Evolutionary conservation across 805 yeast genomes (phyloP), one percentile per base, ranked within the genome.

Genomic region (Zygosaccharomyces bailii): DNA sequence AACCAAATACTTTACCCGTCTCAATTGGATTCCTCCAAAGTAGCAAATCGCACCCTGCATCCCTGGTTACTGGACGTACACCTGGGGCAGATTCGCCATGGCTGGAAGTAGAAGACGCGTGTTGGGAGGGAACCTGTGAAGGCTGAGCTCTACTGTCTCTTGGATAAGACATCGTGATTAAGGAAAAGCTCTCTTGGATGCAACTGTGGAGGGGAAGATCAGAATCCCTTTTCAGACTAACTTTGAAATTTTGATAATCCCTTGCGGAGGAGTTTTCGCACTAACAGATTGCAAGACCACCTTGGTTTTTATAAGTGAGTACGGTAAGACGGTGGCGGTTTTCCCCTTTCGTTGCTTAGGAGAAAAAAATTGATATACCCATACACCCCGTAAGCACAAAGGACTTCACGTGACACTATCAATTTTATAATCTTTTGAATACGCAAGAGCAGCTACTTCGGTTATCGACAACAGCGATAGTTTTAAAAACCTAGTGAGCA

Each of bases 1-100:
- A 72, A 34, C 84, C 93, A 55, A 88, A 78, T 35, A 84, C 79
- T 60, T 82, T 80, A 50, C 84, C 96, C 41, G 96, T 82, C 61
- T 75, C 74, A 52, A 75, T 71, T 34, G 97, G 69, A 44, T 65
- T 64, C 43, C 54, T 63, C 69, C 69, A 65, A 46, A 56, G 48
- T 40, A 65, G 44, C 37, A 65, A 43, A 38, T 58, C 66, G 41
- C 36, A 34, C 20, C 42, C 25, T 21, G 40, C 34, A 10, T 27
- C 40, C 40, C 10, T 31, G 3, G 36, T 34, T 4, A 33, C 37
- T 8, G 30, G 39, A 17, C 27, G 27, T 13, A 18, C 30, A 7
- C 32, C n/a, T 25, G 40, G 40, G 7, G 40, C 24, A 13, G 20
- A 21, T 9, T n/a, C 31, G 23, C 39, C 39, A 35, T 30, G 30